Conservation (phyloP, 768 basidiomycete species). For the Xanthoconium stramineum region DNA sequence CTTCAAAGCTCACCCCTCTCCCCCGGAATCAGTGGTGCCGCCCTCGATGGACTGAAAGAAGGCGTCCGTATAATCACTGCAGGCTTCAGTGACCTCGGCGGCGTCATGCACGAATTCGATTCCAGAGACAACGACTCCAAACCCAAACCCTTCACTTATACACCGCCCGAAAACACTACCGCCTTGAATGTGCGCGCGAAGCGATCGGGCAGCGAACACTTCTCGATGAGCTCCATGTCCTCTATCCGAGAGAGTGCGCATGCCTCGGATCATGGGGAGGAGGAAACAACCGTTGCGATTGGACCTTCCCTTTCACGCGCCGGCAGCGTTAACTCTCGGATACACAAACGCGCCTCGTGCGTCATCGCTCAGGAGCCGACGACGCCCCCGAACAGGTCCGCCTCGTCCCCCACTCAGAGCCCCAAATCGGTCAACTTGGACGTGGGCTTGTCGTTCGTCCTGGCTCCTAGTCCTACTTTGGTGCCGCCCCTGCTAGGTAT, state of each 20-base stretch:
- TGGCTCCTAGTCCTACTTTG: slow-evolving; percentile 13
- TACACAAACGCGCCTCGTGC: slow-evolving; percentile 16
- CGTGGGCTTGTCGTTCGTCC: slow-evolving; percentile 5
- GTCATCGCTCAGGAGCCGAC: not conserved
- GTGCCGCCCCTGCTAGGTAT: not conserved
- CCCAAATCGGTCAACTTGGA: slow-evolving; percentile 6
- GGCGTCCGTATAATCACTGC: slow-evolving; percentile 61
- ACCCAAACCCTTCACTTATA: not conserved
- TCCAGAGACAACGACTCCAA: not conserved
- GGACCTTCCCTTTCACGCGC: slow-evolving; percentile 12
- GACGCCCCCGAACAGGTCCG: not conserved
- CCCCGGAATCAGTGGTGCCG: slow-evolving; percentile 15
- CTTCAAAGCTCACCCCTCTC: not conserved
- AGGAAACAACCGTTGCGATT: not conserved
- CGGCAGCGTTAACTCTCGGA: slow-evolving; percentile 12
- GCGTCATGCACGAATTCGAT: slow-evolving; percentile 17
- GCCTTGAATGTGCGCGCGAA: slow-evolving; percentile 24
- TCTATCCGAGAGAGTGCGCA: slow-evolving; percentile 34
- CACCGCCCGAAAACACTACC: slow-evolving; percentile 15
- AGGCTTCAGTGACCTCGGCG: slow-evolving; percentile 34
- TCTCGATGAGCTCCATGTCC: slow-evolving; percentile 46
- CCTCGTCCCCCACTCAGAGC: not conserved
- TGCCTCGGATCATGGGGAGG: not conserved
- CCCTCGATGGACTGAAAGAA: slow-evolving; percentile 60
- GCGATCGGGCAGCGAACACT: slow-evolving; percentile 29